A percentile compares a stretch with the other conserved stretches of the same genome.
Conservation (phyloP, 2,329 filamentous ascomycete species). For the Monilinia fructicola region DNA sequence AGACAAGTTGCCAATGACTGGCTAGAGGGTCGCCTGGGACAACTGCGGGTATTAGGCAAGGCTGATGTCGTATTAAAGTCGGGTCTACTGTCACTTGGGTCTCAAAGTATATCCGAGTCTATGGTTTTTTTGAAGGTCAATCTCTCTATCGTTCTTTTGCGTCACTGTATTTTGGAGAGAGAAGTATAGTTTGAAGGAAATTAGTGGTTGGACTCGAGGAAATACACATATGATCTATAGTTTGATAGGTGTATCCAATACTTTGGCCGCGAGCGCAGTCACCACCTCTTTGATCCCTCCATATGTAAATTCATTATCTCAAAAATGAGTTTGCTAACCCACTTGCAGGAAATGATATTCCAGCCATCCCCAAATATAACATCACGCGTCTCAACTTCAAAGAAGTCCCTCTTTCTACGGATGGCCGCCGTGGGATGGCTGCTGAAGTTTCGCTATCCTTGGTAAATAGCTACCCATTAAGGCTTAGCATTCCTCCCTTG, state of each 20-base stretch:
- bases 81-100: slow-evolving; percentile 76
- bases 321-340: slow-evolving; percentile 31
- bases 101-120: slow-evolving; percentile 71
- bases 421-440: slow-evolving; percentile 61
- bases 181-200: slow-evolving; percentile 44
- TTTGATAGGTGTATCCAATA: slow-evolving; percentile 30
- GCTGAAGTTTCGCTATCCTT: slow-evolving; percentile 74
- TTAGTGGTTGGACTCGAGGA: slow-evolving; percentile 22
- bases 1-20: slow-evolving; percentile 83
- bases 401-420: slow-evolving; percentile 59
- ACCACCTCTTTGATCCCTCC: slow-evolving; percentile 2
- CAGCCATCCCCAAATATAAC: slow-evolving; percentile 76
- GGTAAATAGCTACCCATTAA: slow-evolving; percentile 75
- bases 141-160: slow-evolving; percentile 64
- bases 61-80: slow-evolving; percentile 73
- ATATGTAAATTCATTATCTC: not conserved
- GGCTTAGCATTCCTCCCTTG: slow-evolving; percentile 73
- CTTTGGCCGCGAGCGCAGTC: slow-evolving; percentile 8
- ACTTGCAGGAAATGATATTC: slow-evolving; percentile 63
- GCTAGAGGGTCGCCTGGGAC: slow-evolving; percentile 73
- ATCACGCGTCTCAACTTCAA: slow-evolving; percentile 78
- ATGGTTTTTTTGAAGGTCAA: slow-evolving; percentile 81
- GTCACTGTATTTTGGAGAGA: slow-evolving; percentile 61
- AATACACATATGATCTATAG: slow-evolving; percentile 25
- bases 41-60: slow-evolving; percentile 70